Evolutionary conservation across 106 monocot genomes (phyloP).

Genomic region (Amphibolis antarctica): DNA sequence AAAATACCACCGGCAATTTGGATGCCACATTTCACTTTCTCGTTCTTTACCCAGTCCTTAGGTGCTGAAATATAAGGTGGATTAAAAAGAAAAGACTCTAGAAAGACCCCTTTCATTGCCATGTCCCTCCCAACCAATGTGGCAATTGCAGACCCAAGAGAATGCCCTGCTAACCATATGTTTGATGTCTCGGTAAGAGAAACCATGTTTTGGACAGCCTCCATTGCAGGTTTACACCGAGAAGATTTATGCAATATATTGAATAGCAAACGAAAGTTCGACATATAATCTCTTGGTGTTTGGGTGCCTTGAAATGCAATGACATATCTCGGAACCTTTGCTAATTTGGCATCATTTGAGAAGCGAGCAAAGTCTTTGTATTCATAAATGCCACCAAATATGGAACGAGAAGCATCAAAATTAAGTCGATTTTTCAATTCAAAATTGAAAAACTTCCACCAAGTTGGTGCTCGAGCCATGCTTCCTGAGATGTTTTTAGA

Average conservation of each 20-base stretch:
- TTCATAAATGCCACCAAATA: constrained; percentile 80
- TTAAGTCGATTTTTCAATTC: constrained; percentile 53
- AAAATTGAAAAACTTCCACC: constrained; percentile 91
- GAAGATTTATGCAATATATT: constrained; percentile 62
- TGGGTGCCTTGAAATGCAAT: constrained; percentile 86
- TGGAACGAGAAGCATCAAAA: constrained; percentile 77
- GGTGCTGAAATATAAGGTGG: constrained; percentile 83
- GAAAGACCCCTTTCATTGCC: constrained; percentile 40
- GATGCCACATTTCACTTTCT: too few relatives aligned
- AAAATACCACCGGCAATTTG: constrained; percentile 70
- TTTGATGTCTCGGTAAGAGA: constrained; percentile 31
- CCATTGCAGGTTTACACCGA: constrained; percentile 55
- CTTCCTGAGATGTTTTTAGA: constrained; percentile 21
- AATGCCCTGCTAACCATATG: constrained; percentile 91
- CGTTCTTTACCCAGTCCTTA: too few relatives aligned
- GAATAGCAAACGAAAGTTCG: constrained; percentile 56
- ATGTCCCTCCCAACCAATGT: constrained; percentile 69
- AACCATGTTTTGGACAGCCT: constrained; percentile 55
- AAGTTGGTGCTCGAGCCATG: constrained; percentile 56
- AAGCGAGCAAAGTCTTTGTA: constrained; percentile 21
- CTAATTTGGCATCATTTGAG: constrained; percentile 12
- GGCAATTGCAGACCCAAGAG: constrained; percentile 75
- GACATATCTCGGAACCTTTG: constrained; percentile 43
- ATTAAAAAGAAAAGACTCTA: constrained; percentile 79
- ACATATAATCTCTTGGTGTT: constrained; percentile 43